Percentiles rank a stretch among this genome's conserved stretches.
Conservation (phyloP, 2,329 filamentous ascomycete species). For the Cadophora sp. region DNA sequence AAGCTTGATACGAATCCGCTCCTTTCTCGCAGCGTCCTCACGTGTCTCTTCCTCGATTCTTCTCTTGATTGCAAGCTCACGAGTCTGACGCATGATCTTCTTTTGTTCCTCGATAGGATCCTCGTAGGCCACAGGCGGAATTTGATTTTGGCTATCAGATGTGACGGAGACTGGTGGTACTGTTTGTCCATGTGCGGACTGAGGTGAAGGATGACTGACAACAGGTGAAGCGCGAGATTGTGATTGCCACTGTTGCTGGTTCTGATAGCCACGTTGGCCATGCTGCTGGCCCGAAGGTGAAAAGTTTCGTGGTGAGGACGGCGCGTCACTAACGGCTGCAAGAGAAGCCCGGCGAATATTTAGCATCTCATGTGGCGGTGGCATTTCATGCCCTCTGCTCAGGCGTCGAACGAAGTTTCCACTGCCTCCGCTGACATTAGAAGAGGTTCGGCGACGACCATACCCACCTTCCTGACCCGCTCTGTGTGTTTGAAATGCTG, state of each 20-base stretch:
- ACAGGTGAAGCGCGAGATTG: constrained; percentile 45
- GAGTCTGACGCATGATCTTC: constrained; percentile 75
- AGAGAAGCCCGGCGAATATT: constrained; percentile 56
- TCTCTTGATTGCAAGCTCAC: constrained; percentile 73
- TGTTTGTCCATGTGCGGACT: constrained; percentile 39
- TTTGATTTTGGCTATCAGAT: constrained; percentile 42
- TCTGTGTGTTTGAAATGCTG: constrained; percentile 83
- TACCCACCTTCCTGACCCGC: constrained; percentile 71
- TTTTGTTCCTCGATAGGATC: constrained; percentile 68
- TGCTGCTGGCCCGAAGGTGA: constrained; percentile 43
- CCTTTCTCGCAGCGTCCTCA: constrained; percentile 75
- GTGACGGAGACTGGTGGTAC: constrained; percentile 46
- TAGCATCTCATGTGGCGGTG: constrained; percentile 46
- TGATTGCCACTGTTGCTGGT: constrained; percentile 45
- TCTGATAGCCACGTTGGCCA: constrained; percentile 38
- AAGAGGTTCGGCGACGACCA: constrained; percentile 82
- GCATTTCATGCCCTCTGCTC: constrained; percentile 44
- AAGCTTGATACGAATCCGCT: constrained; percentile 75
- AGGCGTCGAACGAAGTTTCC: constrained; percentile 62
- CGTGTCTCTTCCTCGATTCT: constrained; percentile 71
- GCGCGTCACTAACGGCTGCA: constrained; percentile 57
- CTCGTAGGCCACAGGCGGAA: constrained; percentile 47
- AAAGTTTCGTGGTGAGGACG: constrained; percentile 53
- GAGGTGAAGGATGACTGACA: constrained; percentile 44
- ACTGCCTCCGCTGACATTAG: constrained; percentile 88